phyloP scores from a whole-genome alignment of 805 yeast genomes.

The Hanseniaspora jakobsenii region DNA sequence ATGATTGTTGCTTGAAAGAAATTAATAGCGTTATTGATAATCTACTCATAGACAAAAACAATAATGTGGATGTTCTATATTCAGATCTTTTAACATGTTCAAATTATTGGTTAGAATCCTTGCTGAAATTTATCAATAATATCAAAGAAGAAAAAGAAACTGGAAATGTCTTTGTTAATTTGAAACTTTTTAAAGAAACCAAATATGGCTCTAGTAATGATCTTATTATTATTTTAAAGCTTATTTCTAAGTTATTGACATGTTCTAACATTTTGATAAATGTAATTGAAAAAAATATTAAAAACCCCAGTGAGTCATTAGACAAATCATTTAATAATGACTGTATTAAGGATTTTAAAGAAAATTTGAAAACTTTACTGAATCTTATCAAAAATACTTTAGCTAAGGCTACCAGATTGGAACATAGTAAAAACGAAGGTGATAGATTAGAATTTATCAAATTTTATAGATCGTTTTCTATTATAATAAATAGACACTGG shows the following conservation, averaged over 20 bases:
- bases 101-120: not conserved
- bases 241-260: not conserved
- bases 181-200: not conserved
- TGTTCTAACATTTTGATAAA: not conserved
- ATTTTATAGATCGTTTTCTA: not conserved
- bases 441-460: not conserved
- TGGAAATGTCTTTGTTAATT: not conserved
- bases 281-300: too few species aligned
- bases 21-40: not conserved
- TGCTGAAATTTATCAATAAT: not conserved
- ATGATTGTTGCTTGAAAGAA: not conserved
- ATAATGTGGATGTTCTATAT: not conserved
- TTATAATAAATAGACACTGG: not conserved
- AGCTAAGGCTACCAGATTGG: not conserved
- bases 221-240: not conserved
- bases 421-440: not conserved
- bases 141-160: not conserved
- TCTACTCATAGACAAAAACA: not conserved
- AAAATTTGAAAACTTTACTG: not conserved
- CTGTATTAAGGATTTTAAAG: not conserved
- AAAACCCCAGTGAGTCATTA: too few species aligned
- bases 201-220: not conserved
- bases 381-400: not conserved
- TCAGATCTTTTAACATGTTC: not conserved
- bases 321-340: not conserved